These are phyloP conservation scores for Pelargonium australe DNA, from an alignment of 441 rosid genomes.

Conservation along the genomic window DNA sequence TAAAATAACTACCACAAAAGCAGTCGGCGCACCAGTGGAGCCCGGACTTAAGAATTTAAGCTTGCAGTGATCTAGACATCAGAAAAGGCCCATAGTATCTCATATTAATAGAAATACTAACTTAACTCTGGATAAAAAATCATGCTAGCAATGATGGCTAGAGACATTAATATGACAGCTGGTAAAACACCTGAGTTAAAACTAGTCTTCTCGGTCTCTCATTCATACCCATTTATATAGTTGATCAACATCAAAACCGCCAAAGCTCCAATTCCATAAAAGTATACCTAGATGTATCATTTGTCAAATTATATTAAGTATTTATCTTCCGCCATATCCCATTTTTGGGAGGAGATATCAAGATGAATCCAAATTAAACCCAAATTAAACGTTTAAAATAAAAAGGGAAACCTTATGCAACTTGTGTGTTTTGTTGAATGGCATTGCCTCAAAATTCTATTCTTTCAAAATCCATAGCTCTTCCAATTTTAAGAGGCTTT, in stretches of 20 bases:
- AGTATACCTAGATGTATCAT: background rate
- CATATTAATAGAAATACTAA: too few species aligned
- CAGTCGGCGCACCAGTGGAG: background rate
- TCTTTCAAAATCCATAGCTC: background rate
- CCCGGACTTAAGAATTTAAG: background rate
- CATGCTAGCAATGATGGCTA: background rate
- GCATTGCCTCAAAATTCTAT: background rate
- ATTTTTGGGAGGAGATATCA: background rate
- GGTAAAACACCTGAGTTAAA: background rate
- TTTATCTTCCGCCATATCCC: background rate
- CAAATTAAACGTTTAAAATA: too few species aligned
- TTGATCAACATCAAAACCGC: background rate
- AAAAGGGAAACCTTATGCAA: background rate
- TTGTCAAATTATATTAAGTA: background rate
- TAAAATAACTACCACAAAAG: background rate
- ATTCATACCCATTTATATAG: background rate
- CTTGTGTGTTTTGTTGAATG: background rate
- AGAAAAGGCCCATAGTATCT: background rate
- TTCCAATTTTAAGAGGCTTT: too few species aligned
- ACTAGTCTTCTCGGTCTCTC: background rate
- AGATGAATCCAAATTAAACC: background rate
- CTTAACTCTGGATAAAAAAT: background rate
- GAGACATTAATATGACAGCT: background rate
- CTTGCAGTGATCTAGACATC: background rate
- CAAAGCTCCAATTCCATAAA: background rate